Evolutionary conservation across 108 stramenopile species (phyloP).

Genomic region (Skeletonema tropicum): DNA sequence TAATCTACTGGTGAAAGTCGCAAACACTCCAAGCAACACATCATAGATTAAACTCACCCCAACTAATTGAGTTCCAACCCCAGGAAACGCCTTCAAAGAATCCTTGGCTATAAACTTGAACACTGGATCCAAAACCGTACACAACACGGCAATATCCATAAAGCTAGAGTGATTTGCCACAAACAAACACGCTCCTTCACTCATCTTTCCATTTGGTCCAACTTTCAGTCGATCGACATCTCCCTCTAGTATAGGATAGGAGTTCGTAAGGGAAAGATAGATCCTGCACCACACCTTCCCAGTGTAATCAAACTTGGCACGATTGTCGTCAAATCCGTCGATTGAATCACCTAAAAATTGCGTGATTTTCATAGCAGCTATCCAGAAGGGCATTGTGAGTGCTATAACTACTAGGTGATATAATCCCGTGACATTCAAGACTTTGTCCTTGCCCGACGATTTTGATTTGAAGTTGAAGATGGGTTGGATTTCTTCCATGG

Average conservation of each 20-base stretch:
- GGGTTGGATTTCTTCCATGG: constrained; percentile 42
- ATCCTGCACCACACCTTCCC: constrained; percentile 77
- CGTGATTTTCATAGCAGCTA: constrained; percentile 52
- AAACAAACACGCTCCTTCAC: constrained; percentile 61
- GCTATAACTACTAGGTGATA: constrained; percentile 55
- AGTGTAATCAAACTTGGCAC: constrained; percentile 65
- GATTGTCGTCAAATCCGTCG: constrained; percentile 58
- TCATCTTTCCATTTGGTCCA: constrained; percentile 14
- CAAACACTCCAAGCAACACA: background rate
- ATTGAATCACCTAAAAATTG: constrained; percentile 37
- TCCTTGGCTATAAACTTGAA: constrained; percentile 90
- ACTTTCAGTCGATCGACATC: constrained; percentile 46
- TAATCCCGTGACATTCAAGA: constrained; percentile 65
- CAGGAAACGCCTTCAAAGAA: constrained; percentile 66
- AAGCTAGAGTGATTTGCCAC: constrained; percentile 84
- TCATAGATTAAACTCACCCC: constrained; percentile 61
- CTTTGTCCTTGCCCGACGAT: constrained; percentile 44
- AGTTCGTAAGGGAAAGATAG: constrained; percentile 64
- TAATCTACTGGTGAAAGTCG: background rate
- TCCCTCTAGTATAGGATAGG: constrained; percentile 63
- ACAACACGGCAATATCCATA: constrained; percentile 82
- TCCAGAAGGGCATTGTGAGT: constrained; percentile 67
- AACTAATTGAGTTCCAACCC: constrained; percentile 73
- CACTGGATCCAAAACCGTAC: constrained; percentile 72
- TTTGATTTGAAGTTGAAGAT: constrained; percentile 32